Evolutionary conservation across 257 asterid species (phyloP).

Genomic region (Salvia miltiorrhiza): DNA sequence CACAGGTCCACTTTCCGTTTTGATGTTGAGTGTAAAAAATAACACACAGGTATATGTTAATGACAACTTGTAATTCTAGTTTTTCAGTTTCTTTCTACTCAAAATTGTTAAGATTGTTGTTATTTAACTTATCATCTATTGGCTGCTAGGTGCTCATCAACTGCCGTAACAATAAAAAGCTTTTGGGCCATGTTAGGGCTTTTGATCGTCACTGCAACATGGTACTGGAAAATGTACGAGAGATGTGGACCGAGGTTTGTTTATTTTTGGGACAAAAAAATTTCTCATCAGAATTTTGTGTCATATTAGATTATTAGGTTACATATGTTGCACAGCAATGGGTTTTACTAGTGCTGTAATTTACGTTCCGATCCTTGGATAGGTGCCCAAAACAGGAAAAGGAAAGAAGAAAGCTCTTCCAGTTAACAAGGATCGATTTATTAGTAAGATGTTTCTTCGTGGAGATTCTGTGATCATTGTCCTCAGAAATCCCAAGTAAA

Average conservation of each 20-base stretch:
- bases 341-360: not conserved
- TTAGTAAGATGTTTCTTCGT: constrained; percentile 89
- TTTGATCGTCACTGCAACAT: constrained; percentile 91
- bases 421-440: constrained; percentile 79
- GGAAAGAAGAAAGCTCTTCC: constrained; percentile 91
- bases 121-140: constrained; percentile 9
- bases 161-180: constrained; percentile 80
- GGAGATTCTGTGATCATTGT: constrained; percentile 93
- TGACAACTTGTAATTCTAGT: not conserved
- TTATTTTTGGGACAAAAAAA: constrained; percentile 34
- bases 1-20: constrained; percentile 90
- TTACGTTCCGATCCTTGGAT: constrained; percentile 3
- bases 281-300: too few relatives aligned
- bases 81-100: not conserved
- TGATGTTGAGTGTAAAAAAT: constrained; percentile 72
- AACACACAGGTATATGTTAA: constrained; percentile 54
- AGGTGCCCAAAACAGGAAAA: constrained; percentile 87
- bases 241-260: constrained; percentile 92
- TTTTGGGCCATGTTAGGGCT: constrained; percentile 81
- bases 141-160: constrained; percentile 65
- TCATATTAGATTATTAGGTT: not conserved
- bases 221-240: constrained; percentile 87
- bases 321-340: not conserved
- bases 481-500: constrained; percentile 74
- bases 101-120: not conserved